Conservation (phyloP, 768 basidiomycete species). For the Agrocybe praecox region DNA sequence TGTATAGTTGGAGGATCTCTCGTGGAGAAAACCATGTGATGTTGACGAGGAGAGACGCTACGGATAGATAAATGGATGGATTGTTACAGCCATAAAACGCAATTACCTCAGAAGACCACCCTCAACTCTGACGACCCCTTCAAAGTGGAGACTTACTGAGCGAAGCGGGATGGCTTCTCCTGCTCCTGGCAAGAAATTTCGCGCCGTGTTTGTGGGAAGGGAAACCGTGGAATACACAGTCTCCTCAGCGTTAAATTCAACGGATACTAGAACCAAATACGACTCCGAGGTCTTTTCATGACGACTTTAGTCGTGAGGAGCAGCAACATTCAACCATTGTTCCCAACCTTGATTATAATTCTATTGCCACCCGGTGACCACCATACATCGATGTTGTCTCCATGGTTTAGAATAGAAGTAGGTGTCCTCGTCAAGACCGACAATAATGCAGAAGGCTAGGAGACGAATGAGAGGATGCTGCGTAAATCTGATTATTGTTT, state of each 20-base stretch:
- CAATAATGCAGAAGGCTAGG: constrained; percentile 70
- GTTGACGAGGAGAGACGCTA: constrained; percentile 76
- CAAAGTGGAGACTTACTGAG: constrained; percentile 69
- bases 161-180: constrained; percentile 79
- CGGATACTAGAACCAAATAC: constrained; percentile 73
- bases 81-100: not conserved
- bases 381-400: constrained; percentile 70
- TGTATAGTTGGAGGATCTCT: constrained; percentile 75
- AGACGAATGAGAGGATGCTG: not conserved
- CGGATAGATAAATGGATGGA: constrained; percentile 1
- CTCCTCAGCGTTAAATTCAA: constrained; percentile 59
- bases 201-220: constrained; percentile 56
- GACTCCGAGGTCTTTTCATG: constrained; percentile 74
- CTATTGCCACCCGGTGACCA: constrained; percentile 86
- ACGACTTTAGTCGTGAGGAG: not conserved
- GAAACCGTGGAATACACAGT: constrained; percentile 56
- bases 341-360: constrained; percentile 77
- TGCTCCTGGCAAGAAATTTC: constrained; percentile 75
- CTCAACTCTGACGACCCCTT: constrained; percentile 81
- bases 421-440: constrained; percentile 77
- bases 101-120: constrained; percentile 71
- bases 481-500: not conserved
- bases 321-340: not conserved
- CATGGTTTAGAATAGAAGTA: constrained; percentile 79
- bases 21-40: constrained; percentile 75